Percentiles rank a stretch among this genome's conserved stretches.
These are phyloP conservation scores for Pythium grandisporangium DNA, from an alignment of 352 stramenopile species.

Conservation along the genomic window DNA sequence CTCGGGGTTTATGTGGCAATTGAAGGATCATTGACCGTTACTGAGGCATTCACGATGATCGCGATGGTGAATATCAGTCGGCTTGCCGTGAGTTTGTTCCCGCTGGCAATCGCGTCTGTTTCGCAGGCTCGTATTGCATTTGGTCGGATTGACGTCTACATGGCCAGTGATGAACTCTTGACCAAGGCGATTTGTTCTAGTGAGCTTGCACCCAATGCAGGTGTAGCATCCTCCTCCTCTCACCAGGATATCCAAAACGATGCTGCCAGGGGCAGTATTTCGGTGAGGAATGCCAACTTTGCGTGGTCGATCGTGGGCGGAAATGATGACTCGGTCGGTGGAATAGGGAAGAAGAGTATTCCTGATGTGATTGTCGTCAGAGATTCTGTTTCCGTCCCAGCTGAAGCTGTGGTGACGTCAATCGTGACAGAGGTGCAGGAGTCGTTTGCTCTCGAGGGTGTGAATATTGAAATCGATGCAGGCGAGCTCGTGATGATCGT, in stretches of 20 bases:
- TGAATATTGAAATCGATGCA: slow-evolving; percentile 49
- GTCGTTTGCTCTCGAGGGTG: slow-evolving; percentile 16
- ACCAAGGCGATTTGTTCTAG: not conserved
- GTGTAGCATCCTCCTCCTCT: not conserved
- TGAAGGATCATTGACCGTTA: slow-evolving; percentile 25
- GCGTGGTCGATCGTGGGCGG: slow-evolving; percentile 6
- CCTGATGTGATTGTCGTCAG: slow-evolving; percentile 19
- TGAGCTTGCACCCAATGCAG: too few relatives aligned
- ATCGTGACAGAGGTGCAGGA: slow-evolving; percentile 4
- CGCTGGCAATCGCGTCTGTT: slow-evolving; percentile 13
- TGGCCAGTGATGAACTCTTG: slow-evolving; percentile 14
- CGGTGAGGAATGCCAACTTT: slow-evolving; percentile 14
- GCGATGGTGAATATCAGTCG: slow-evolving; percentile 52
- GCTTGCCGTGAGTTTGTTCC: slow-evolving; percentile 21
- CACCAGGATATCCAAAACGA: not conserved
- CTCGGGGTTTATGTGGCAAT: slow-evolving; percentile 31
- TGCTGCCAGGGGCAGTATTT: slow-evolving; percentile 7
- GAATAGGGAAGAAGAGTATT: not conserved
- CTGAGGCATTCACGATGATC: slow-evolving; percentile 45
- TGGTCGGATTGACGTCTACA: slow-evolving; percentile 14
- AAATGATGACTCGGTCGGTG: too few relatives aligned
- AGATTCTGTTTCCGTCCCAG: too few relatives aligned
- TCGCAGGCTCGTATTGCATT: slow-evolving; percentile 16
- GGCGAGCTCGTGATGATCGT: slow-evolving; percentile 48
- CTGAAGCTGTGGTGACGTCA: slow-evolving; percentile 1